These are phyloP conservation scores for Linaria vulgaris DNA, from an alignment of 257 asterid genomes.

Conservation along the genomic window DNA sequence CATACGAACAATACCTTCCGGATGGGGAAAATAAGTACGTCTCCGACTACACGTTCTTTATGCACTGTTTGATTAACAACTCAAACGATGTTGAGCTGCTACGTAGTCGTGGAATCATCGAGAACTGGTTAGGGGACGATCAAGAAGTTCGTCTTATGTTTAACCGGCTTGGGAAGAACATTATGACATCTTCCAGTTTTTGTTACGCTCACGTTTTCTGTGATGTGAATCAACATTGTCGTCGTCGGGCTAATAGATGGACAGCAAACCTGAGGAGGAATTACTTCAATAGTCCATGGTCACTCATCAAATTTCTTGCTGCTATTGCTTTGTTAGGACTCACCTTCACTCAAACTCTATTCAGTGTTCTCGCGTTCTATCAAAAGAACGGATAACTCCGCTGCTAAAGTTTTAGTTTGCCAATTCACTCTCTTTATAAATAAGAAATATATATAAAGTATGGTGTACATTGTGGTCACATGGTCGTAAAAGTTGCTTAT, in stretches of 20 bases:
- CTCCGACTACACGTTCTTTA: slow-evolving; percentile 9
- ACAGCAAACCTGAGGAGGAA: slow-evolving; percentile 6
- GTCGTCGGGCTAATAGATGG: slow-evolving; percentile 11
- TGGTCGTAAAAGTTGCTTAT: no score
- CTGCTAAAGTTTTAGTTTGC: no score
- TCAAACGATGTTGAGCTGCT: slow-evolving; percentile 8
- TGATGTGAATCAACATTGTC: not conserved
- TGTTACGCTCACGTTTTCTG: slow-evolving; percentile 6
- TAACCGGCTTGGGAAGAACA: slow-evolving; percentile 15
- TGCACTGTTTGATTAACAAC: slow-evolving; percentile 12
- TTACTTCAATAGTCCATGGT: slow-evolving; percentile 22
- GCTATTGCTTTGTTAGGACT: not conserved
- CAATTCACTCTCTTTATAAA: no score
- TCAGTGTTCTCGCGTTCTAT: slow-evolving; percentile 3
- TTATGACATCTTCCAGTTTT: slow-evolving; percentile 3
- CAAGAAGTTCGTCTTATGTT: slow-evolving; percentile 6
- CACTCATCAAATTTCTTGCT: slow-evolving; percentile 7
- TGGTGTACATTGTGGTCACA: no score
- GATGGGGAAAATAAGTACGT: not conserved
- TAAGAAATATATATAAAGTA: no score
- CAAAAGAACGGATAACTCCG: not conserved
- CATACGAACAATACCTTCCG: slow-evolving; percentile 23
- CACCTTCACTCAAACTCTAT: slow-evolving; percentile 2
- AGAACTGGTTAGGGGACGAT: slow-evolving; percentile 16
- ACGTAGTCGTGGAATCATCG: slow-evolving; percentile 6